Percentiles rank a stretch among this genome's conserved stretches.
Evolutionary conservation across 2,329 filamentous ascomycete genomes (phyloP).

Genomic region (Pseudogymnoascus sp.): DNA sequence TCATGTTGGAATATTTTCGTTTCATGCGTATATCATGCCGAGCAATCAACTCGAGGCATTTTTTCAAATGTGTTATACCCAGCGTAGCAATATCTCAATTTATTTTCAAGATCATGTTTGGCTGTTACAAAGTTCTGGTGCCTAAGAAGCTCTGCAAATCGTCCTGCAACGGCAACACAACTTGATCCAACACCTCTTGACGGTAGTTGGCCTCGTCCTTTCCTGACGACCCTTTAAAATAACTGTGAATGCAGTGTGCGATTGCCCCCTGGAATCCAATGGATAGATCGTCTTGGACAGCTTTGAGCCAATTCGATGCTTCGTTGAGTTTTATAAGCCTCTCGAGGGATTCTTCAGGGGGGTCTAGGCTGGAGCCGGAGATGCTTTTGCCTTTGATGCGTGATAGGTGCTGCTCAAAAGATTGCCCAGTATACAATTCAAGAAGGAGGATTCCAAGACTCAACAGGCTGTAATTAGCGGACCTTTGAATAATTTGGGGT

Average conservation of each 20-base stretch:
- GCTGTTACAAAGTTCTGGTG: not conserved
- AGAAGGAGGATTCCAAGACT: conserved; percentile 3
- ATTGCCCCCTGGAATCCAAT: conserved; percentile 1
- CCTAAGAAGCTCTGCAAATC: not conserved
- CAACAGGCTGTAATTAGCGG: not conserved
- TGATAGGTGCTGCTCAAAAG: not conserved
- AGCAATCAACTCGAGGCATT: not conserved
- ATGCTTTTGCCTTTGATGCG: not conserved
- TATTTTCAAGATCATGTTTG: not conserved
- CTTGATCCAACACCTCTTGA: not conserved
- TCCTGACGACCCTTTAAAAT: not conserved
- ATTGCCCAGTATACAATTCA: not conserved
- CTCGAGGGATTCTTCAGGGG: not conserved
- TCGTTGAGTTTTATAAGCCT: not conserved
- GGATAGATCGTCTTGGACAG: not conserved
- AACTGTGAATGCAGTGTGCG: not conserved
- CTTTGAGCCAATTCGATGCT: not conserved
- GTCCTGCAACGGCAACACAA: not conserved
- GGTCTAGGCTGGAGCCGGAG: not conserved
- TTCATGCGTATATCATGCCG: not conserved
- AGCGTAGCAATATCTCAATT: not conserved
- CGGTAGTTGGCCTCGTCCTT: not conserved
- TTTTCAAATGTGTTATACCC: not conserved
- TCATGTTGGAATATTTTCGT: conserved; percentile 1
- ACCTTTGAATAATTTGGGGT: not conserved